Evolutionary conservation across 2,329 filamentous ascomycete genomes (phyloP), one percentile per base, ranked within the genome.

Genomic region (Periglandula ipomoeae): DNA sequence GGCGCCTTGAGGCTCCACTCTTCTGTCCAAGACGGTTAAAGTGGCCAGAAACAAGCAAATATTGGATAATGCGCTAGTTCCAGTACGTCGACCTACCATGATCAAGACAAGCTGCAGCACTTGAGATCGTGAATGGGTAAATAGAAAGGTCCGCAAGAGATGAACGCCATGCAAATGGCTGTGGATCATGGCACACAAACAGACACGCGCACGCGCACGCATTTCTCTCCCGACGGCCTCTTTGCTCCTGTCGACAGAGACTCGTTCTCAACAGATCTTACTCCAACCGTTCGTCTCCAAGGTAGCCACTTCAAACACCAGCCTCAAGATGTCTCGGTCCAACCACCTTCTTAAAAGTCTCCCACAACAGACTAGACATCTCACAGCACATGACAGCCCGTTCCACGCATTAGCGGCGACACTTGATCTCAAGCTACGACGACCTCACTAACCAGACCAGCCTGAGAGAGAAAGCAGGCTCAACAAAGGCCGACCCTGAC

Each of bases 21-120:
- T 41, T 32, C 2, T 2, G 32, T 45, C 32, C 34, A 38, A 37
- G 46, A 32, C 37, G 39, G 46, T 19, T 26, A 26, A 44, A 44
- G 24, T 35, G 24, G 38, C 27, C 24, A 39, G 24, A 49, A 45
- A 49, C 47, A 49, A 49, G 47, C 47, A 49, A 49, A 39, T 44
- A 49, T 39, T 30, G 22, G 13, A 30, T 43, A 26, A 27, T 19
- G n/a, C 39, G 7, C n/a, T n/a, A n/a, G n/a, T n/a, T n/a, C 30
- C 30, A 34, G 30, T n/a, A 34, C 30, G 30, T 34, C 30, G 30
- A 11, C 30, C 30, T 34, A 34, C 30, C 30, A 6, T 13, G 27
- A 2, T 3, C 27, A 30, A 4, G 13, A 10, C 9, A 30, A 30
- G 26, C 26, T 27, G 6, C 27, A 32, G 30, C 30, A 32, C n/a